A percentile compares a stretch with the other conserved stretches of the same genome.
Conservation (phyloP, 352 stramenopile species). For the Phytophthora vignae region DNA sequence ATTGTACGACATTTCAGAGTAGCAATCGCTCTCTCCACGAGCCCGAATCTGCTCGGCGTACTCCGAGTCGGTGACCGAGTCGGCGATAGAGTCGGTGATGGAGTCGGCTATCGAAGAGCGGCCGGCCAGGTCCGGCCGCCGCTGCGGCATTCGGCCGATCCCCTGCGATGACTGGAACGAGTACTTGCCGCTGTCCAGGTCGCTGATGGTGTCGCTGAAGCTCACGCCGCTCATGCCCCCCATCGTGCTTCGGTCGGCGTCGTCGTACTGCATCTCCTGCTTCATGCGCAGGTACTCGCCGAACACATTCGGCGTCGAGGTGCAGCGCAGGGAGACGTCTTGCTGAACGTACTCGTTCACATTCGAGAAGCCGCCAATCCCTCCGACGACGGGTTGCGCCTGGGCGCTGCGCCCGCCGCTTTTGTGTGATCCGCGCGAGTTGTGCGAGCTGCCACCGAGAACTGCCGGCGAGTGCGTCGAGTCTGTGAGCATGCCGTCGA, state of each 20-base stretch:
- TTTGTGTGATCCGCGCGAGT: conserved; percentile 37
- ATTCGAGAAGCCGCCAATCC: conserved; percentile 52
- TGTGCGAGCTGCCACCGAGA: conserved; percentile 41
- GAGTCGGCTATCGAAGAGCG: conserved; percentile 59
- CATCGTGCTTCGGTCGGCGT: conserved; percentile 34
- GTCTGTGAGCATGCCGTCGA: conserved; percentile 71
- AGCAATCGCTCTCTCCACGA: conserved; percentile 72
- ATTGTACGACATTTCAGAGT: conserved; percentile 85
- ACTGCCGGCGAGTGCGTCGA: conserved; percentile 53
- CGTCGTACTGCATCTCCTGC: conserved; percentile 75
- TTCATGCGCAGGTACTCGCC: conserved; percentile 84
- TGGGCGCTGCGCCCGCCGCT: conserved; percentile 26
- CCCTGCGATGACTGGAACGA: conserved; percentile 59
- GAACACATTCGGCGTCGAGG: conserved; percentile 70
- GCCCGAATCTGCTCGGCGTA: conserved; percentile 61
- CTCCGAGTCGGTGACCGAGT: conserved; percentile 78
- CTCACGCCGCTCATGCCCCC: conserved; percentile 47
- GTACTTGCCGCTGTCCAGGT: conserved; percentile 70
- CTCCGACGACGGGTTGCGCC: conserved; percentile 26
- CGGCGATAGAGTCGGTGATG: conserved; percentile 57
- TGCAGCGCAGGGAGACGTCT: conserved; percentile 57
- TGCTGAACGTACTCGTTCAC: conserved; percentile 62
- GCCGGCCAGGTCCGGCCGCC: conserved; percentile 28
- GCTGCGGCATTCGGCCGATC: conserved; percentile 30
- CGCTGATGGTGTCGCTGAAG: conserved; percentile 61